phyloP scores from a whole-genome alignment of 768 basidiomycete species.

The Mycena galopus region DNA sequence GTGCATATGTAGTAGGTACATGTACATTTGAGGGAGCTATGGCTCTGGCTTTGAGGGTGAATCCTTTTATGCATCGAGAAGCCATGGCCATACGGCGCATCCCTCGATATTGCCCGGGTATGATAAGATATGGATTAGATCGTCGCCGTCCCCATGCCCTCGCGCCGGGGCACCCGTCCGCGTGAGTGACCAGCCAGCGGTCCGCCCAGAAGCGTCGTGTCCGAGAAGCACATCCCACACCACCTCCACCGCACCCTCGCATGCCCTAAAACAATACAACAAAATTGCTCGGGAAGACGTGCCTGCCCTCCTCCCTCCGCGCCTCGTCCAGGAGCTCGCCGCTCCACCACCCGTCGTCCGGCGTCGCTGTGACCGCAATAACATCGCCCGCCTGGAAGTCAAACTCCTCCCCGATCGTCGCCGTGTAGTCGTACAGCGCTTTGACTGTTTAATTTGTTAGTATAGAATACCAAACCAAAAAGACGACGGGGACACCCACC shows the following conservation, averaged over 20 bases:
- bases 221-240: no score
- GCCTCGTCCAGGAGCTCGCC: constrained; percentile 87
- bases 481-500: constrained; percentile 63
- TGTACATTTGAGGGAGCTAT: neutral
- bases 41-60: neutral
- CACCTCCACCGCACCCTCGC: neutral
- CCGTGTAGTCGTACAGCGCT: constrained; percentile 89
- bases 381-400: constrained; percentile 96
- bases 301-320: constrained; percentile 75
- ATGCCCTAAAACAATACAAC: constrained; percentile 76
- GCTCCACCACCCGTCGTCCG: constrained; percentile 98
- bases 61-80: neutral
- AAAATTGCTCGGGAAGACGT: constrained; percentile 92
- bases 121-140: constrained; percentile 4
- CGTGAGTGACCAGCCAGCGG: neutral
- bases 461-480: no score
- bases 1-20: no score
- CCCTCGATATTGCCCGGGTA: constrained; percentile 18
- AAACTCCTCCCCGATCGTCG: constrained; percentile 93
- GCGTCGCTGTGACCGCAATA: constrained; percentile 94
- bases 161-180: neutral
- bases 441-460: constrained; percentile 86
- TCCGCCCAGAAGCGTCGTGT: no score
- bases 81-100: neutral
- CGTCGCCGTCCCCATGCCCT: neutral